phyloP scores from a whole-genome alignment of 306 rosid genomes.

The Echinosophora koreensis region DNA sequence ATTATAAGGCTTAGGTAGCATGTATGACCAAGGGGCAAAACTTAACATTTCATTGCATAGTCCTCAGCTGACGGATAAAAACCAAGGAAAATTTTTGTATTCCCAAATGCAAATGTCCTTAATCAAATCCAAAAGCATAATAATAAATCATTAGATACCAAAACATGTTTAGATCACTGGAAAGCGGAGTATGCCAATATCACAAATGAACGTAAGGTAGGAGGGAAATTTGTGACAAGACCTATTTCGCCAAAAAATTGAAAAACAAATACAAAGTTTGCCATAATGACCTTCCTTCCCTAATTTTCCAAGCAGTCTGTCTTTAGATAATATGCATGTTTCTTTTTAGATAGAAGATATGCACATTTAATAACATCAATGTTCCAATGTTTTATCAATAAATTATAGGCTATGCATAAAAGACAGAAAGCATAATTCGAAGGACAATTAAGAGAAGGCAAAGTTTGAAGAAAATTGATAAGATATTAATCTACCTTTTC shows the following conservation, averaged over 20 bases:
- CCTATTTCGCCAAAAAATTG: constrained; percentile 23
- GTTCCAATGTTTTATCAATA: constrained; percentile 37
- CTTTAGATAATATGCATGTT: constrained; percentile 22
- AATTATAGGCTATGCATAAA: constrained; percentile 17
- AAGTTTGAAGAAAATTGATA: constrained; percentile 31
- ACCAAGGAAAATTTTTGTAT: constrained; percentile 17
- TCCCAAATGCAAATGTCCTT: constrained; percentile 20
- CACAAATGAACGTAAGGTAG: constrained; percentile 25
- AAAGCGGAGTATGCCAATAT: constrained; percentile 29
- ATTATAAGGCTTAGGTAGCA: constrained; percentile 20
- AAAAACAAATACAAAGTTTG: constrained; percentile 21
- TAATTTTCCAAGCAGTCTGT: constrained; percentile 32
- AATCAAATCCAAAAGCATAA: constrained; percentile 22
- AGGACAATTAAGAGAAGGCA: constrained; percentile 33
- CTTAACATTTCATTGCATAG: constrained; percentile 5
- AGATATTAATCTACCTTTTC: constrained; percentile 80
- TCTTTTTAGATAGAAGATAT: constrained; percentile 27
- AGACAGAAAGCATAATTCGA: constrained; percentile 22
- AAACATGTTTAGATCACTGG: background rate
- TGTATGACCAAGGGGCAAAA: background rate
- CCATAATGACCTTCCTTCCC: constrained; percentile 38
- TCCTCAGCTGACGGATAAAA: constrained; percentile 14
- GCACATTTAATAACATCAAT: constrained; percentile 17
- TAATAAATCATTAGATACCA: constrained; percentile 26
- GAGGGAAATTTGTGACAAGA: constrained; percentile 28